Percentiles rank a stretch among this genome's conserved stretches.
Conservation (phyloP, 768 basidiomycete genomes). For the Leccinum rimulosum region DNA sequence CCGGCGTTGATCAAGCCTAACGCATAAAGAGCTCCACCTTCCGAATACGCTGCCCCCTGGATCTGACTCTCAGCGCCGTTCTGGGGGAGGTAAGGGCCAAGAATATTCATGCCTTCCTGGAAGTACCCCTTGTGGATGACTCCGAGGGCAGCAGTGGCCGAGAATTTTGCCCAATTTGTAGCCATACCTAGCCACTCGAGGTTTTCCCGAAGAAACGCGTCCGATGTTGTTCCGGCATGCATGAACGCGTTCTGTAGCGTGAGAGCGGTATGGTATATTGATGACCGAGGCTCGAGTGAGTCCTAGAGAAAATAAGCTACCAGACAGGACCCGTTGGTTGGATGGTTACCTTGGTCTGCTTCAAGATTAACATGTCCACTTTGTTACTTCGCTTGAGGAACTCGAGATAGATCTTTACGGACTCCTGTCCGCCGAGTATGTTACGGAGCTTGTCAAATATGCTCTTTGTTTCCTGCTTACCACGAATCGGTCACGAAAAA, state of each 20-base stretch:
- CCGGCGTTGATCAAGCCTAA: conserved; percentile 94
- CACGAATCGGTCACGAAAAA: conserved; percentile 12
- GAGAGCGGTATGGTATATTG: conserved; percentile 95
- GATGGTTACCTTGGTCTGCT: conserved; percentile 76
- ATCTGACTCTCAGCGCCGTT: conserved; percentile 72
- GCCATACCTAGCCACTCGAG: conserved; percentile 95
- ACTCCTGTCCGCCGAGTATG: conserved; percentile 89
- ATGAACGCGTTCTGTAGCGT: conserved; percentile 97
- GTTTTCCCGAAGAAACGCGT: conserved; percentile 90
- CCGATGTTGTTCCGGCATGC: conserved; percentile 97
- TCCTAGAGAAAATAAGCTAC: conserved; percentile 50
- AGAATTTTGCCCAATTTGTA: conserved; percentile 98
- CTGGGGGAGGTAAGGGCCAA: conserved; percentile 91
- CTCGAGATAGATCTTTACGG: conserved; percentile 90
- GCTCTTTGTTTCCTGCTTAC: conserved; percentile 51
- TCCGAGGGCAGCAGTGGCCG: conserved; percentile 93
- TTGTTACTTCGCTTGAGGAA: conserved; percentile 95
- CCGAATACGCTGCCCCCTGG: conserved; percentile 81
- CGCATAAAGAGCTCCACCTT: conserved; percentile 95
- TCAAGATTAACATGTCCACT: conserved; percentile 86
- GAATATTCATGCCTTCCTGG: conserved; percentile 86
- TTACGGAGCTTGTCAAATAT: conserved; percentile 73
- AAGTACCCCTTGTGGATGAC: conserved; percentile 98
- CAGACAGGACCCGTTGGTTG: neutral
- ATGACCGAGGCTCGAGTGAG: conserved; percentile 87